Evolutionary conservation across 371 early-diverging fungal species (phyloP).

Genomic region (Haplosporangium sp.): DNA sequence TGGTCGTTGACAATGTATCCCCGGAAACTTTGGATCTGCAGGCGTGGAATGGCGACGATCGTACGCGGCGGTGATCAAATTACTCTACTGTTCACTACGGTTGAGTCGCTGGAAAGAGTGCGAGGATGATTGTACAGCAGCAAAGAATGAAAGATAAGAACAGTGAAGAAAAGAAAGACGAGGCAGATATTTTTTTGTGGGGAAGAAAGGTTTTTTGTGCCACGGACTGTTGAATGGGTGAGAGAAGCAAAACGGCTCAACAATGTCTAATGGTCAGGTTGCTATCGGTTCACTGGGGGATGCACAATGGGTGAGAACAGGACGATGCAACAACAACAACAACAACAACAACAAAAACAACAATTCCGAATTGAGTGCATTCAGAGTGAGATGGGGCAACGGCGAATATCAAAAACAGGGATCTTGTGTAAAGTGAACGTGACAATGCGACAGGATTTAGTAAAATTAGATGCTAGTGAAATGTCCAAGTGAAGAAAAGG

Average conservation of each 20-base stretch:
- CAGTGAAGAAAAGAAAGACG: not conserved
- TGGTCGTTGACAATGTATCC: not conserved
- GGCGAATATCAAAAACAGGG: not conserved
- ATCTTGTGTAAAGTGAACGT: slow-evolving; percentile 9
- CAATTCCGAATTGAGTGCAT: not conserved
- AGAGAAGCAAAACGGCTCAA: not conserved
- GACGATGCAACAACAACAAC: not conserved
- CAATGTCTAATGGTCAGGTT: not conserved
- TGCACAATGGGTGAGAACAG: not conserved
- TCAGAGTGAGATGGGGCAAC: not conserved
- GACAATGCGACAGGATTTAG: not conserved
- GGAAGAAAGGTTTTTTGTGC: slow-evolving; percentile 25
- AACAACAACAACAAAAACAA: not conserved
- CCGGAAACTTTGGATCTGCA: not conserved
- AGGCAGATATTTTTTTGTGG: slow-evolving; percentile 13
- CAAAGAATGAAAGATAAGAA: not conserved
- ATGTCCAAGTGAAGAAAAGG: too few relatives aligned
- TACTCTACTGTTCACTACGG: too few relatives aligned
- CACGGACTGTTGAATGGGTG: slow-evolving; percentile 3
- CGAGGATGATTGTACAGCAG: not conserved
- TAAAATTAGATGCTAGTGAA: not conserved
- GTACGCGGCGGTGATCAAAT: too few relatives aligned
- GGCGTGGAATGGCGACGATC: too few relatives aligned
- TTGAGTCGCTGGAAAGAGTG: not conserved
- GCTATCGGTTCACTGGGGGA: too few relatives aligned